phyloP scores from a whole-genome alignment of 345 rosid genomes.

The Pistacia integerrima region DNA sequence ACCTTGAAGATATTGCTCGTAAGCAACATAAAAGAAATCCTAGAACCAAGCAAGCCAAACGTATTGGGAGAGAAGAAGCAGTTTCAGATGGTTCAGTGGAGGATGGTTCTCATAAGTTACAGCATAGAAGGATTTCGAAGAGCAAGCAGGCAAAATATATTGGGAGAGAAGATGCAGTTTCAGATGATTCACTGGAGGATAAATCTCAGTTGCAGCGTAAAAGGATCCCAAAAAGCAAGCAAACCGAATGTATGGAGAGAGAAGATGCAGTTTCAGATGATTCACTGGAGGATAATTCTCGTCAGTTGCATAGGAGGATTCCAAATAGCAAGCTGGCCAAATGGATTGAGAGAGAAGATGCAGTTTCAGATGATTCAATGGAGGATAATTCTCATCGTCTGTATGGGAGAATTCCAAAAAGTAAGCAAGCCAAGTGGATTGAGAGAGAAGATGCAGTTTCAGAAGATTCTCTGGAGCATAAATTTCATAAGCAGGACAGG shows the following conservation, averaged over 20 bases:
- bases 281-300: slow-evolving; percentile 23
- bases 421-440: slow-evolving; percentile 37
- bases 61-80: slow-evolving; percentile 24
- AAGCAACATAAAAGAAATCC: slow-evolving; percentile 26
- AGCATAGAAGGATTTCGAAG: slow-evolving; percentile 23
- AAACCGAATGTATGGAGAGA: slow-evolving; percentile 20
- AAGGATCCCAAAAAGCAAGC: slow-evolving; percentile 32
- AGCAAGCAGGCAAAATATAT: slow-evolving; percentile 20
- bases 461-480: slow-evolving; percentile 41
- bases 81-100: slow-evolving; percentile 32
- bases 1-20: slow-evolving; percentile 33
- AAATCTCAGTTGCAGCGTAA: slow-evolving; percentile 30
- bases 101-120: slow-evolving; percentile 19
- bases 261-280: slow-evolving; percentile 34
- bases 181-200: slow-evolving; percentile 32
- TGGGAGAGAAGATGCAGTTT: slow-evolving; percentile 31
- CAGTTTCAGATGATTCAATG: slow-evolving; percentile 31
- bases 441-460: slow-evolving; percentile 40
- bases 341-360: slow-evolving; percentile 27
- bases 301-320: slow-evolving; percentile 19
- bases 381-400: slow-evolving; percentile 38
- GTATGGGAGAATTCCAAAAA: slow-evolving; percentile 44
- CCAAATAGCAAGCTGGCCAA: slow-evolving; percentile 37
- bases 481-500: slow-evolving; percentile 25
- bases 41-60: slow-evolving; percentile 33